A percentile compares a stretch with the other conserved stretches of the same genome.
Evolutionary conservation across 345 rosid species (phyloP).

Genomic region (Melastoma malabathricum): DNA sequence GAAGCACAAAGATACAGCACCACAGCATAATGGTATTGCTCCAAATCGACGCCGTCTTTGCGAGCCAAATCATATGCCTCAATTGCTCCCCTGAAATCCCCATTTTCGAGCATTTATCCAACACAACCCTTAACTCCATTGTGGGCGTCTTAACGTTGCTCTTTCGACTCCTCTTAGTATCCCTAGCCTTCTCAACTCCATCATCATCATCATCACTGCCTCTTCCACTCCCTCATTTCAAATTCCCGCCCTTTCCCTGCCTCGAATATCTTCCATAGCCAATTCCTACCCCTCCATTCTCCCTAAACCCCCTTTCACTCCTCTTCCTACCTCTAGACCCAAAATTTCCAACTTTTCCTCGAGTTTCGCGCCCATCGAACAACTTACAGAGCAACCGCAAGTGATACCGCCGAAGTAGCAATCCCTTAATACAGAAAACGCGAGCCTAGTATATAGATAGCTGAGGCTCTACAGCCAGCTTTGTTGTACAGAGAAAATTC

Average conservation of each 20-base stretch:
- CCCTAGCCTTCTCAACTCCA: conserved; percentile 3
- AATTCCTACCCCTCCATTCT: conserved; percentile 3
- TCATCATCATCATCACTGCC: conserved; percentile 4
- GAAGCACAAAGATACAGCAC: conserved; percentile 55
- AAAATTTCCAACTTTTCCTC: too few relatives aligned
- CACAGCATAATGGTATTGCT: conserved; percentile 42
- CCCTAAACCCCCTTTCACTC: conserved; percentile 9
- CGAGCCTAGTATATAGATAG: too few relatives aligned
- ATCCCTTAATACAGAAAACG: too few relatives aligned
- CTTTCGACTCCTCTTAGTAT: conserved; percentile 16
- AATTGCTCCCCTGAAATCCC: conserved; percentile 47
- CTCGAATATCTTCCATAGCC: neutral
- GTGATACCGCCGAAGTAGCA: too few relatives aligned
- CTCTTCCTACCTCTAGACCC: conserved; percentile 6
- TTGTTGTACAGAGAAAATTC: too few relatives aligned
- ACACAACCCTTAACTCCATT: conserved; percentile 12
- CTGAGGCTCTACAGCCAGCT: too few relatives aligned
- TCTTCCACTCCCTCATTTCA: conserved; percentile 1
- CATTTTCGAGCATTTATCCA: conserved; percentile 52
- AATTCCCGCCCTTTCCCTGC: neutral
- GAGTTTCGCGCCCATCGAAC: too few relatives aligned
- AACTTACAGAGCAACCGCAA: too few relatives aligned
- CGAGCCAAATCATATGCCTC: conserved; percentile 33
- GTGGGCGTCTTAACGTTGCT: conserved; percentile 16
- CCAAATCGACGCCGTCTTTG: conserved; percentile 24